These are phyloP conservation scores for Sphagnurus paluster DNA, from an alignment of 1,284 basidiomycete genomes.

Conservation along the genomic window DNA sequence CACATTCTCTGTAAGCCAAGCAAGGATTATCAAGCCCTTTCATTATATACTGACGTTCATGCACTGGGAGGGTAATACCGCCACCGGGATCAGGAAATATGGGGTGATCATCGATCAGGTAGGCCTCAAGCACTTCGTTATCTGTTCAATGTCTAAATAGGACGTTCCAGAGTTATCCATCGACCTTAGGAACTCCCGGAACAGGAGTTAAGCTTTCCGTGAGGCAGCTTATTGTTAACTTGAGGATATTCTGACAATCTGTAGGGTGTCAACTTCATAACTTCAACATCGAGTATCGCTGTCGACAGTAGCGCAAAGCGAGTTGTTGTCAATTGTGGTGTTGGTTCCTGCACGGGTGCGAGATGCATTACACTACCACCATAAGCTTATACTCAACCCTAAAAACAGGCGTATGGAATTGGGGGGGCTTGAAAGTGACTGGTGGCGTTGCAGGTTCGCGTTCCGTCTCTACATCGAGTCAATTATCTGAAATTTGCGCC, in stretches of 20 bases:
- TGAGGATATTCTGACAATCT: neutral
- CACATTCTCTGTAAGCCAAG: slow-evolving; percentile 37
- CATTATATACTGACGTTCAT: slow-evolving; percentile 1
- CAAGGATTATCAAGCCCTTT: slow-evolving; percentile 1
- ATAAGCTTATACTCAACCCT: neutral
- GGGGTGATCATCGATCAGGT: slow-evolving; percentile 47
- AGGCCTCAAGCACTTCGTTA: neutral
- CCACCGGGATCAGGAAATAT: slow-evolving; percentile 37
- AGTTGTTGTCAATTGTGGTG: slow-evolving; percentile 47
- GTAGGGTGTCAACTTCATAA: slow-evolving; percentile 41
- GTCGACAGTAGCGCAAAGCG: slow-evolving; percentile 36
- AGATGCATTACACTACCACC: no score
- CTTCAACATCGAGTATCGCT: slow-evolving; percentile 34
- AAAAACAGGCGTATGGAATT: slow-evolving; percentile 50
- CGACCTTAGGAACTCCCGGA: slow-evolving; percentile 44
- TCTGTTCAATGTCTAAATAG: no score
- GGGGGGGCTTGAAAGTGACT: slow-evolving; percentile 43
- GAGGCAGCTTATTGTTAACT: slow-evolving; percentile 8
- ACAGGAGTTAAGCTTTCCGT: slow-evolving; percentile 41
- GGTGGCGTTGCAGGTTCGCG: slow-evolving; percentile 41
- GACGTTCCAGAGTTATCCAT: slow-evolving; percentile 45
- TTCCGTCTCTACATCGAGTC: neutral
- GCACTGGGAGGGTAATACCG: slow-evolving; percentile 39
- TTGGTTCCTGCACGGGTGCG: slow-evolving; percentile 41
- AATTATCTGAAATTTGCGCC: slow-evolving; percentile 1